Evolutionary conservation across 805 yeast genomes (phyloP).

Genomic region (Yarrowia sp.): DNA sequence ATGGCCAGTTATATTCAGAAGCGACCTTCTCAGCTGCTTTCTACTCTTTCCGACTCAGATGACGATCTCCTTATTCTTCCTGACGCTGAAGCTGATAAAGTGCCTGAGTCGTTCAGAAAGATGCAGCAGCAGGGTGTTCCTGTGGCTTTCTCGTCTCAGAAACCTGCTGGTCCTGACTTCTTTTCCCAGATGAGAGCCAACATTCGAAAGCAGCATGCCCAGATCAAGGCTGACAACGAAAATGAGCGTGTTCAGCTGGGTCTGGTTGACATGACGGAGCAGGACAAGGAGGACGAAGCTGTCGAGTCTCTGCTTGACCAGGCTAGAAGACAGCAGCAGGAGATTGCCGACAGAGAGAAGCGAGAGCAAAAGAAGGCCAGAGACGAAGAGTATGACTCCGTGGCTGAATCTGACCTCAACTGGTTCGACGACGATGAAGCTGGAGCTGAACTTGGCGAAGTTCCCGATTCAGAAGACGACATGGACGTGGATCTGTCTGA

Average conservation of each 20-base stretch:
- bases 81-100: constrained; percentile 29
- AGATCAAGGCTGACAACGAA: constrained; percentile 18
- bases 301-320: constrained; percentile 35
- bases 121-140: constrained; percentile 29
- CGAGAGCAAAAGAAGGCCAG: background rate
- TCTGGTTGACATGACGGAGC: constrained; percentile 17
- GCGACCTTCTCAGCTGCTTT: constrained; percentile 15
- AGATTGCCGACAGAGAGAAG: constrained; percentile 31
- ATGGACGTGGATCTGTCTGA: background rate
- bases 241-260: constrained; percentile 23
- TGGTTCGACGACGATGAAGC: constrained; percentile 83
- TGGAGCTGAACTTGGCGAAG: constrained; percentile 53
- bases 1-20: constrained; percentile 30
- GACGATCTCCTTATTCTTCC: constrained; percentile 22
- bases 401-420: constrained; percentile 61
- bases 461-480: constrained; percentile 58
- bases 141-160: background rate
- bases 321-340: constrained; percentile 20
- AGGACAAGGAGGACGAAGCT: constrained; percentile 32
- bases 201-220: constrained; percentile 20
- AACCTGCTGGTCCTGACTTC: constrained; percentile 10
- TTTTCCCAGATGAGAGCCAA: constrained; percentile 7
- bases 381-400: constrained; percentile 68
- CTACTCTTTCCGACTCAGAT: constrained; percentile 26
- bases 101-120: constrained; percentile 23